These are phyloP conservation scores for cucumber (Cucumis sativus) DNA, from an alignment of 306 rosid genomes.

Conservation along the genomic window Cucumber_9930_V3 NC_026658.2:22268501-22269000, in stretches of 20 bases:
- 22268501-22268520: not conserved
- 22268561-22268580: not conserved
- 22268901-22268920: slow-evolving; percentile 79
- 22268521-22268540: not conserved
- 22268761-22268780: slow-evolving; percentile 25
- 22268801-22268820: slow-evolving; percentile 93
- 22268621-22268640: slow-evolving; percentile 88
- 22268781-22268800: slow-evolving; percentile 54
- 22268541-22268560: not conserved
- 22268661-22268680: slow-evolving; percentile 67
- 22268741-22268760: slow-evolving; percentile 68
- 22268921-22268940: slow-evolving; percentile 87
- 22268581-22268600: slow-evolving; percentile 10
- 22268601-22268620: slow-evolving; percentile 63
- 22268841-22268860: slow-evolving; percentile 94
- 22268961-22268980: slow-evolving; percentile 94
- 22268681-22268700: slow-evolving; percentile 70
- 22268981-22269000: slow-evolving; percentile 86
- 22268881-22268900: slow-evolving; percentile 71
- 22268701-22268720: slow-evolving; percentile 56
- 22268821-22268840: slow-evolving; percentile 92
- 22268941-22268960: slow-evolving; percentile 83
- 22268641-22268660: slow-evolving; percentile 79
- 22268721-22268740: slow-evolving; percentile 41
- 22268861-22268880: slow-evolving; percentile 90